A percentile compares a stretch with the other conserved stretches of the same genome.
Evolutionary conservation across 2,329 filamentous ascomycete genomes (phyloP).

Genomic region (Amauroascus verrucosus): DNA sequence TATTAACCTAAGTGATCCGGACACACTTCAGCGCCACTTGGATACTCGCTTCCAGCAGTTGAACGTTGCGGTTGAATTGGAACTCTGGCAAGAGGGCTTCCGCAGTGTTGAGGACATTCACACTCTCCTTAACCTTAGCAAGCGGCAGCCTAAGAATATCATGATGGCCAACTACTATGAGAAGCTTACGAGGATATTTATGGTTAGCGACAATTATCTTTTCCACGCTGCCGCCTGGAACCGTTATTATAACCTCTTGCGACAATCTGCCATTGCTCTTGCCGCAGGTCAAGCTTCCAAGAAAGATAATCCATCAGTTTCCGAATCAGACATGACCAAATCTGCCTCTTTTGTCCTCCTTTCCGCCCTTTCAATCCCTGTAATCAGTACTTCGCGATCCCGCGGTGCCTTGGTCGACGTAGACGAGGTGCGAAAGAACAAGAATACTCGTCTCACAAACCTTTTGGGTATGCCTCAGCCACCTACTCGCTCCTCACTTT

Average conservation of each 20-base stretch:
- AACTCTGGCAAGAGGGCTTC: constrained; percentile 99
- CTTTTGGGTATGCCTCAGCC: constrained; percentile 85
- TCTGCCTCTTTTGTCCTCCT: constrained; percentile 91
- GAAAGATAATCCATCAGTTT: constrained; percentile 83
- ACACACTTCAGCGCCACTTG: constrained; percentile 91
- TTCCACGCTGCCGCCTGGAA: constrained; percentile 98
- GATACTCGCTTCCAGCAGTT: constrained; percentile 98
- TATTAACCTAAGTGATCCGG: constrained; percentile 95
- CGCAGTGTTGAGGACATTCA: constrained; percentile 98
- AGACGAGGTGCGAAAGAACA: constrained; percentile 95
- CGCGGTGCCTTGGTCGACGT: constrained; percentile 93
- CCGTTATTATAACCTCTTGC: constrained; percentile 91
- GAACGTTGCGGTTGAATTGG: constrained; percentile 93
- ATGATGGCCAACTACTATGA: constrained; percentile 99
- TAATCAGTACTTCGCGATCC: constrained; percentile 96
- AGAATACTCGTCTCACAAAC: constrained; percentile 94
- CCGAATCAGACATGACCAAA: constrained; percentile 83
- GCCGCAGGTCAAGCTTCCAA: constrained; percentile 80
- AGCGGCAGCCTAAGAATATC: constrained; percentile 93
- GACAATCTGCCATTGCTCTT: constrained; percentile 74
- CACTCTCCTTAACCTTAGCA: constrained; percentile 92
- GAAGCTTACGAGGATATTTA: constrained; percentile 95
- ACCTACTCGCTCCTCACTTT: constrained; percentile 78
- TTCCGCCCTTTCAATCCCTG: constrained; percentile 91
- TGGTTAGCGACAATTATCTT: constrained; percentile 97